Evolutionary conservation across 2,329 filamentous ascomycete genomes (phyloP), one percentile per base, ranked within the genome.

Genomic region (Fusarium concolor): DNA sequence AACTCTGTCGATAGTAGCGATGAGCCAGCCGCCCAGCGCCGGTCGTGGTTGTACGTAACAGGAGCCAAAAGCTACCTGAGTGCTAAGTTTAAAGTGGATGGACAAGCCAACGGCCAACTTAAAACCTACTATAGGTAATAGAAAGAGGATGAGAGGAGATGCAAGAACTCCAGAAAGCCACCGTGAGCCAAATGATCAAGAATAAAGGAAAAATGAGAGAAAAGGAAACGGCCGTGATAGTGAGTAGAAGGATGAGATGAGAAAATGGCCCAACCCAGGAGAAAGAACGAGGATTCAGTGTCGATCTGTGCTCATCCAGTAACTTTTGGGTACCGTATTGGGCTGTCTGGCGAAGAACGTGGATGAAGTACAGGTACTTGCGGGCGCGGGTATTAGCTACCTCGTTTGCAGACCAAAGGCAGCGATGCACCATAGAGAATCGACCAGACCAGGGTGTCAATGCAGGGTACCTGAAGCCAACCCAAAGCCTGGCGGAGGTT

Each of bases 21-120:
- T 54, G 59, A 73, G 67, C 67, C 64, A 72, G 71, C 67, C 67
- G 61, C 68, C 59, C 71, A 73, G 59, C 62, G 68, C 67, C 59
- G 55, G 64, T 69, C 59, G 24, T 42, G 43, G 49, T 52, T 10
- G 49, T 31, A 52, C 37, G 49, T 51, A 61, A 58, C 59, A 67
- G 59, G 68, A 72, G 59, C 67, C 65, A 69, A 73, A 63, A 50
- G 62, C 59, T 61, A 51, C 44, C 6, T 31, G 10, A 14, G 11
- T 31, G 10, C 11, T 31, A 6, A 33, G 53, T 62, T 65, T 28
- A 38, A 60, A 56, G 61, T 62, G 39, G 56, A 47, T 53, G 55
- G 53, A 56, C 35, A 45, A 62, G 35, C 56, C 65, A 57, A 50
- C 50, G 44, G 51, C 46, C 46, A 41, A 56, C 53, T 56, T 45